phyloP scores from a whole-genome alignment of 306 rosid species.

The cucumber (Cucumis sativus) region Cucumber_9930_V3 NC_026657.2:20117501-20118000 shows the following conservation, averaged over 20 bases:
- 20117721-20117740: neutral
- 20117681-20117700: neutral
- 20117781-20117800: no score
- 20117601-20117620: no score
- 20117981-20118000: slow-evolving; percentile 59
- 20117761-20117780: neutral
- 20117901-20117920: slow-evolving; percentile 17
- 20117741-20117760: slow-evolving; percentile 22
- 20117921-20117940: slow-evolving; percentile 49
- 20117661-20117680: neutral
- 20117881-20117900: neutral
- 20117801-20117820: neutral
- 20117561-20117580: no score
- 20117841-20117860: neutral
- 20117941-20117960: slow-evolving; percentile 57
- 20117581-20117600: no score
- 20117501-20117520: neutral
- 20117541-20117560: no score
- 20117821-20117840: neutral
- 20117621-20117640: no score
- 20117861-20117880: neutral
- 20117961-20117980: slow-evolving; percentile 28
- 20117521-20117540: neutral
- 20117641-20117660: neutral
- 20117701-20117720: slow-evolving; percentile 4